A percentile compares a stretch with the other conserved stretches of the same genome.
Conservation (phyloP, 208 protist species). For the Trypanosoma rangeli region DNA sequence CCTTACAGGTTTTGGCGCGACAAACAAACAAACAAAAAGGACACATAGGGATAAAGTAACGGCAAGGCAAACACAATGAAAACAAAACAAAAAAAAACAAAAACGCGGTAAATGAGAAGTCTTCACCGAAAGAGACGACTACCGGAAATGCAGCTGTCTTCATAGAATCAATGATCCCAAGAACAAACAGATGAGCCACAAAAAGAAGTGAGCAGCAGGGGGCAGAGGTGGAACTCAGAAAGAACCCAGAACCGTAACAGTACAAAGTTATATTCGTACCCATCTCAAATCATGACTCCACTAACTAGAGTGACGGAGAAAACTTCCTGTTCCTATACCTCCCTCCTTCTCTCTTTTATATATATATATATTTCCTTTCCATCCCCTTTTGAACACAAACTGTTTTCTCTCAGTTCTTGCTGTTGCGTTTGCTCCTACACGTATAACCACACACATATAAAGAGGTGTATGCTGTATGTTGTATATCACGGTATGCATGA, state of each 20-base stretch:
- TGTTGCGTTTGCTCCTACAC: not conserved
- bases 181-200: not conserved
- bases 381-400: not conserved
- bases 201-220: not conserved
- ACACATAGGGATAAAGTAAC: constrained; percentile 9
- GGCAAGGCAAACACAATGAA: constrained; percentile 4
- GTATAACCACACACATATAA: constrained; percentile 9
- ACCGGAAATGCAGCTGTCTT: not conserved
- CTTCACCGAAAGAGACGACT: not conserved
- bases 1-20: no score
- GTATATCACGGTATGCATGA: not conserved
- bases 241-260: not conserved
- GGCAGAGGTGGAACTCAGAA: not conserved
- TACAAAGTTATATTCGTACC: not conserved
- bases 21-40: constrained; percentile 18
- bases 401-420: not conserved
- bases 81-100: constrained; percentile 13
- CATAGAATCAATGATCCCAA: not conserved
- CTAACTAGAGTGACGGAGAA: not conserved
- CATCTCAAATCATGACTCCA: not conserved
- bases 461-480: no score
- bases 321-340: not conserved
- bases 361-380: not conserved
- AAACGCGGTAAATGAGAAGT: constrained; percentile 1
- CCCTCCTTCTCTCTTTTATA: not conserved